Conservation (phyloP, 352 stramenopile genomes). For the Pythium utonaiense region DNA sequence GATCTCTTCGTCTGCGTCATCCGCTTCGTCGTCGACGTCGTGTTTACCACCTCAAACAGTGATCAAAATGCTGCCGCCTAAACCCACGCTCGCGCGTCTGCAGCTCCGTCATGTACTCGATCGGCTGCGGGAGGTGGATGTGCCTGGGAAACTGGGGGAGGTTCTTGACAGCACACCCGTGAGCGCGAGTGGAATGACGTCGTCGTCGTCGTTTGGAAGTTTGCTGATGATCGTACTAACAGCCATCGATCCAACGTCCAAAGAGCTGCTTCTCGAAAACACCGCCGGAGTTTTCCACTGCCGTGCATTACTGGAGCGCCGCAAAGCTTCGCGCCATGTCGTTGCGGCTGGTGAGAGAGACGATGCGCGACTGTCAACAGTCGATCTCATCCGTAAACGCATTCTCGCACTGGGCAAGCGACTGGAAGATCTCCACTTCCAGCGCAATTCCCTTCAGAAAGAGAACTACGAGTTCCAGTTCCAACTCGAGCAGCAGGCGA, state of each 20-base stretch:
- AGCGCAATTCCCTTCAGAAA: conserved; percentile 66
- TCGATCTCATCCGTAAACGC: conserved; percentile 52
- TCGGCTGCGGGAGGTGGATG: conserved; percentile 32
- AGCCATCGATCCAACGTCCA: conserved; percentile 37
- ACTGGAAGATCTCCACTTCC: conserved; percentile 66
- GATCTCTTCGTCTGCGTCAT: conserved; percentile 8
- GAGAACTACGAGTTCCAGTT: conserved; percentile 76
- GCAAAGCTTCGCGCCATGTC: conserved; percentile 18
- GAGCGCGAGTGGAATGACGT: neutral
- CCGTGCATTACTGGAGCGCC: conserved; percentile 42
- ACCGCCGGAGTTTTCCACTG: conserved; percentile 48
- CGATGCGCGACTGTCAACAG: conserved; percentile 16
- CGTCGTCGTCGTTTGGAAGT: conserved; percentile 27
- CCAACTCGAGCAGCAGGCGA: conserved; percentile 53
- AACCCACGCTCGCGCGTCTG: conserved; percentile 27
- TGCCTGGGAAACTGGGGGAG: conserved; percentile 32
- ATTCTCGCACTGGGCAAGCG: conserved; percentile 61
- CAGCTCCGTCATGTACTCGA: conserved; percentile 33
- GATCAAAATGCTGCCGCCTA: conserved; percentile 47
- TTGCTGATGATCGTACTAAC: conserved; percentile 42
- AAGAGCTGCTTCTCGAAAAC: conserved; percentile 38
- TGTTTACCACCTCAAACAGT: conserved; percentile 24
- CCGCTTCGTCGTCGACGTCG: conserved; percentile 10
- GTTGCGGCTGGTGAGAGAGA: neutral
- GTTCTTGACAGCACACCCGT: conserved; percentile 20